Percentiles rank a stretch among this genome's conserved stretches.
Evolutionary conservation across 768 basidiomycete genomes (phyloP).

Genomic region (Melanogaster broomeanus): DNA sequence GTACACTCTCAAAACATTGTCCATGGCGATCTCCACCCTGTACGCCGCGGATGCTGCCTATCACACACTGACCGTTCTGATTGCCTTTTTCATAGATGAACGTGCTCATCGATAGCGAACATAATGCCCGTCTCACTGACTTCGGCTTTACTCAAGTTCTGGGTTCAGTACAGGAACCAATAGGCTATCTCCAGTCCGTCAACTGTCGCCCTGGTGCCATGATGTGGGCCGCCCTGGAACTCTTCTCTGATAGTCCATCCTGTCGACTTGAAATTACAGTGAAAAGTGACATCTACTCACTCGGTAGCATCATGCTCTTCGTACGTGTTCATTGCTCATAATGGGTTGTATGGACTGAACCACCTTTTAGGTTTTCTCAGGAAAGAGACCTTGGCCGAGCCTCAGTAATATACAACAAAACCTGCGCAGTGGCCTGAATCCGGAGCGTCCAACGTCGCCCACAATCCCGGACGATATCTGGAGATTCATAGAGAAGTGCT

Average conservation of each 20-base stretch:
- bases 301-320: conserved; percentile 7
- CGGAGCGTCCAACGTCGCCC: neutral
- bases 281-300: conserved; percentile 1
- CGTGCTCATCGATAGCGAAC: neutral
- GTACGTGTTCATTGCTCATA: neutral
- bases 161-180: neutral
- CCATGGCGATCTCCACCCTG: conserved; percentile 9
- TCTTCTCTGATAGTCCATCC: neutral
- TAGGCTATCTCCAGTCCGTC: neutral
- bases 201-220: neutral
- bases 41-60: neutral
- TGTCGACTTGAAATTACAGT: neutral
- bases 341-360: no score
- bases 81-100: neutral
- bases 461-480: neutral
- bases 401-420: neutral
- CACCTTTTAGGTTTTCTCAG: conserved; percentile 1
- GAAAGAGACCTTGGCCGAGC: neutral
- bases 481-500: neutral
- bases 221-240: conserved; percentile 6
- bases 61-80: neutral
- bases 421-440: neutral
- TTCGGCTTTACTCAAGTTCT: conserved; percentile 4
- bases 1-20: neutral
- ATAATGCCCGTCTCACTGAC: conserved; percentile 3